Conservation (phyloP, 1,139 yeast genomes). For the Suhomyces terraborum region DNA sequence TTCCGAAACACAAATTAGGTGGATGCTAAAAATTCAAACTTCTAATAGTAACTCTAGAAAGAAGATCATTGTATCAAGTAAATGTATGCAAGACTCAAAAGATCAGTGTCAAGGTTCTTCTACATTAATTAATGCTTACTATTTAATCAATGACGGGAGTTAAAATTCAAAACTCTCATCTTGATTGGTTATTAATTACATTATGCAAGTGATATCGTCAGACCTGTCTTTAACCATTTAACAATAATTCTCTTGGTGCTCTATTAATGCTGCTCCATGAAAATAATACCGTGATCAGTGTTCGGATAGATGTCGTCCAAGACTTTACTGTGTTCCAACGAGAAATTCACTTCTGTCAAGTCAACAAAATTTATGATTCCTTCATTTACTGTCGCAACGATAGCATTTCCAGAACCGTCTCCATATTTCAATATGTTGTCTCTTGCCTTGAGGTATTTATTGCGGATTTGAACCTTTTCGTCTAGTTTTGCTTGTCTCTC, state of each 20-base stretch:
- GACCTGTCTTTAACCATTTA: too few relatives aligned
- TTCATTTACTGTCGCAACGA: conserved; percentile 68
- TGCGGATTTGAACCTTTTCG: conserved; percentile 25
- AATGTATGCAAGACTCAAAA: too few relatives aligned
- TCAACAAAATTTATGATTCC: conserved; percentile 72
- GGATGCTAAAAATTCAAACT: conserved; percentile 1
- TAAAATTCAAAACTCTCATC: too few relatives aligned
- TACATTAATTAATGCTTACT: too few relatives aligned
- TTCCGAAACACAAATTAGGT: conserved; percentile 25
- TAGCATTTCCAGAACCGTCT: conserved; percentile 41
- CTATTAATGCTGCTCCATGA: conserved; percentile 11
- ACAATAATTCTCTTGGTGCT: conserved; percentile 1
- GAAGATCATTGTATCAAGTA: too few relatives aligned
- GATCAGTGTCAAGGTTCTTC: too few relatives aligned
- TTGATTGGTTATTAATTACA: too few relatives aligned
- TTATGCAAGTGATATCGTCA: too few relatives aligned
- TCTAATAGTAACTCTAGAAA: too few relatives aligned
- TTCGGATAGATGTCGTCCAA: conserved; percentile 21
- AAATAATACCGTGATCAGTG: conserved; percentile 24
- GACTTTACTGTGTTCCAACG: conserved; percentile 30
- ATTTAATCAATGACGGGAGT: too few relatives aligned
- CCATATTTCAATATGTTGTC: conserved; percentile 46
- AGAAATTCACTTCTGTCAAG: conserved; percentile 61
- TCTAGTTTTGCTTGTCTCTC: conserved; percentile 33
- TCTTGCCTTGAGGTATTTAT: conserved; percentile 30